These are phyloP conservation scores for Neurospora tetrasperma DNA, from an alignment of 495 filamentous ascomycete genomes.

Conservation along the genomic window DNA sequence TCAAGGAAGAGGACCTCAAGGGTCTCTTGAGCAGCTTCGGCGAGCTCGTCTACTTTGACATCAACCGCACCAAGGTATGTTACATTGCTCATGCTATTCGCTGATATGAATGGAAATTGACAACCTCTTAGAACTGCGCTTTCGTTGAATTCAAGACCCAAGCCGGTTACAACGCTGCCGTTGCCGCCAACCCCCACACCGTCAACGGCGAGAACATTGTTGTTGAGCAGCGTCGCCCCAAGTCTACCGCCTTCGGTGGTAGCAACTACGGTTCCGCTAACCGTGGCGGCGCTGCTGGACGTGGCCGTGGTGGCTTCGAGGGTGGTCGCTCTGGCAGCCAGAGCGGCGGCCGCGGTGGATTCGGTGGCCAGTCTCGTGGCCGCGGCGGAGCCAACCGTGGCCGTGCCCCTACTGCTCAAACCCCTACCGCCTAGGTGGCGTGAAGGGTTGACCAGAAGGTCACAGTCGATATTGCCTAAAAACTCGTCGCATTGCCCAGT, in stretches of 20 bases:
- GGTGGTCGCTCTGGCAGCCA: conserved; percentile 48
- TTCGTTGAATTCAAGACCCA: conserved; percentile 84
- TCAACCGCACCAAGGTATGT: conserved; percentile 80
- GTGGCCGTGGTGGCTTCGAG: conserved; percentile 57
- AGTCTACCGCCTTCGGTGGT: conserved; percentile 54
- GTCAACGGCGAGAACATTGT: conserved; percentile 69
- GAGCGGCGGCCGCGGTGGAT: conserved; percentile 56
- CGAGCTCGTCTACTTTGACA: conserved; percentile 75
- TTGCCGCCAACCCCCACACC: conserved; percentile 74
- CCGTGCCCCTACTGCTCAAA: conserved; percentile 30
- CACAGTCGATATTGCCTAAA: background rate
- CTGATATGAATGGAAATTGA: conserved; percentile 15
- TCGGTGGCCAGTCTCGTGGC: conserved; percentile 45
- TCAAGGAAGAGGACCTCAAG: conserved; percentile 57
- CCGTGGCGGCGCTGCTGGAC: conserved; percentile 46
- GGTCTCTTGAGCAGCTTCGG: conserved; percentile 60
- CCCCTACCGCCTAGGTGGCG: conserved; percentile 18
- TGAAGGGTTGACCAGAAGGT: background rate
- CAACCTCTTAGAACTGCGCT: conserved; percentile 67
- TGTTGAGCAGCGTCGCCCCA: conserved; percentile 82
- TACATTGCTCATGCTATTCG: background rate
- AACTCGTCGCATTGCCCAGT: background rate
- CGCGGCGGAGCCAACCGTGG: conserved; percentile 49
- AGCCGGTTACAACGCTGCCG: conserved; percentile 69
- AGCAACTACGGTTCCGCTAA: conserved; percentile 48